Evolutionary conservation across 306 rosid genomes (phyloP).

Genomic region (Arachis stenosperma): DNA sequence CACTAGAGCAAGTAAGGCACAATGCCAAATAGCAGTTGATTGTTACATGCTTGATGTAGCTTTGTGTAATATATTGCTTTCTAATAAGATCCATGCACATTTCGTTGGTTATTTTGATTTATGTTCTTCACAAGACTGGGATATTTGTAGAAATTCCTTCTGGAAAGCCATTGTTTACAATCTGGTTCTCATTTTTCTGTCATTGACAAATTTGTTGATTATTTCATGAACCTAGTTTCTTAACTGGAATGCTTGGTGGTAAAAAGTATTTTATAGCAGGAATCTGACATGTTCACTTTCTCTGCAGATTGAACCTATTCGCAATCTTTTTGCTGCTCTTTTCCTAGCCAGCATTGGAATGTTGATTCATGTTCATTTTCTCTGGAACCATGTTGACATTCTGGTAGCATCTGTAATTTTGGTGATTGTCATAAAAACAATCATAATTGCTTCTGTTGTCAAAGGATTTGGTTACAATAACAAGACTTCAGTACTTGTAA

Average conservation of each 20-base stretch:
- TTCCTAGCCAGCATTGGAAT: slow-evolving; percentile 98
- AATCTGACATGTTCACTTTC: slow-evolving; percentile 36
- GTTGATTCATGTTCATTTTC: slow-evolving; percentile 96
- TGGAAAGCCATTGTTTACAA: background rate
- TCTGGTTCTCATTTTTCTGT: slow-evolving; percentile 22
- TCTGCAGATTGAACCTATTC: slow-evolving; percentile 92
- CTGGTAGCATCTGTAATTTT: slow-evolving; percentile 92
- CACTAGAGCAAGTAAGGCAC: slow-evolving; percentile 85
- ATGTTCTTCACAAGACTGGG: slow-evolving; percentile 25
- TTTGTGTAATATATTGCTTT: background rate
- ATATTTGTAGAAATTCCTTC: slow-evolving; percentile 20
- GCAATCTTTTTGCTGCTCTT: slow-evolving; percentile 92
- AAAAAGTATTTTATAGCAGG: slow-evolving; percentile 19
- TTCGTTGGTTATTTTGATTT: slow-evolving; percentile 19
- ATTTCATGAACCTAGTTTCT: slow-evolving; percentile 28
- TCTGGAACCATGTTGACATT: slow-evolving; percentile 96
- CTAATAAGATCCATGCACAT: slow-evolving; percentile 20
- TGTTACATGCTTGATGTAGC: slow-evolving; percentile 38
- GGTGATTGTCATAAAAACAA: slow-evolving; percentile 83
- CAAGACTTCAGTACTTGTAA: slow-evolving; percentile 92
- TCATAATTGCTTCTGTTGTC: slow-evolving; percentile 75
- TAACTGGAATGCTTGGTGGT: slow-evolving; percentile 22
- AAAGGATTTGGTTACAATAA: slow-evolving; percentile 96
- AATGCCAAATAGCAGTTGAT: slow-evolving; percentile 22
- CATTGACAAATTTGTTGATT: slow-evolving; percentile 22